phyloP scores from a whole-genome alignment of 768 basidiomycete species.

The Naganishia vishniacii region DNA sequence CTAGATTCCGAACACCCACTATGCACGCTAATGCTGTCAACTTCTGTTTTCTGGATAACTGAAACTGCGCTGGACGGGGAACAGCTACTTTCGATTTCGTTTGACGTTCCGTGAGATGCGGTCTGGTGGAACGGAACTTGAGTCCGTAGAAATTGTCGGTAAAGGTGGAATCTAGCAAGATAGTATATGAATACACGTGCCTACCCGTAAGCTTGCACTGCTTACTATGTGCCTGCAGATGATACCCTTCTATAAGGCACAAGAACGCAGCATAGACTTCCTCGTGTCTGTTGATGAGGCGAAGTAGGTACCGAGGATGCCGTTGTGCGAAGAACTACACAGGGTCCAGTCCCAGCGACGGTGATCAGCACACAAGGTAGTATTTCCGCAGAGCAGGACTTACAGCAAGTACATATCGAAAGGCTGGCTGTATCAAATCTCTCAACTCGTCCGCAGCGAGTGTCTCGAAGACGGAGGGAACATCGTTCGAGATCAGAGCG shows the following conservation, averaged over 20 bases:
- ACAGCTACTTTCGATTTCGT: background rate
- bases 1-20: slow-evolving; percentile 39
- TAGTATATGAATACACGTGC: background rate
- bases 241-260: slow-evolving; percentile 83
- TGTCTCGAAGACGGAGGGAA: slow-evolving; percentile 68
- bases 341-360: background rate
- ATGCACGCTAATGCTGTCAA: slow-evolving; percentile 24
- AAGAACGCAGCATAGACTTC: slow-evolving; percentile 88
- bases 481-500: slow-evolving; percentile 21
- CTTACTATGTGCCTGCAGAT: slow-evolving; percentile 78
- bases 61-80: background rate
- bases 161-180: slow-evolving; percentile 79
- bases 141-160: slow-evolving; percentile 94
- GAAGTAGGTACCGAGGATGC: slow-evolving; percentile 85
- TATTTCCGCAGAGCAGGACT: no score
- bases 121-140: slow-evolving; percentile 5
- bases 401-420: slow-evolving; percentile 89
- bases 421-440: slow-evolving; percentile 84
- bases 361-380: background rate
- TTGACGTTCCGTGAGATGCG: slow-evolving; percentile 4
- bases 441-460: slow-evolving; percentile 88
- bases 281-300: slow-evolving; percentile 88
- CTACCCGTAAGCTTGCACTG: background rate
- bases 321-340: slow-evolving; percentile 87
- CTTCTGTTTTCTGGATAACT: slow-evolving; percentile 22